Evolutionary conservation across 116 monocot species (phyloP), one percentile per base, ranked within the genome.

Genomic region (Iris pallida): DNA sequence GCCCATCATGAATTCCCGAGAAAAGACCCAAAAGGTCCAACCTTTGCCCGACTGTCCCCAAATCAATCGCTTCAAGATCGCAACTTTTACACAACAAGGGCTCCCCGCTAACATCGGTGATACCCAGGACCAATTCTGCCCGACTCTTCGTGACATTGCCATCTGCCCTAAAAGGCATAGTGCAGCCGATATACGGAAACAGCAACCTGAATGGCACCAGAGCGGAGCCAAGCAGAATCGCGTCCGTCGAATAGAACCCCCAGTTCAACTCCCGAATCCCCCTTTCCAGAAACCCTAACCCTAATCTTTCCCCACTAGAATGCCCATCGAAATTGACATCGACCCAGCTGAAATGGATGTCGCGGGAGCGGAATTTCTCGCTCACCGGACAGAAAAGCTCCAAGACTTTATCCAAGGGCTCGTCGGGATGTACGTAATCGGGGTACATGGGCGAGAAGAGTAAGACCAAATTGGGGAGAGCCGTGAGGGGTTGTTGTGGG

Each of bases 71-170:
- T 57, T 92, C 90, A 54, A 97, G 74, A 13, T 86, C 79, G 42
- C 90, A 90, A 44, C 78, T 78, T 77, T 85, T 97, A 77, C 89
- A 90, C 67, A 87, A 81, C 47, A 97, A 75, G 10, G 89, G 85
- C 59, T 78, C 76, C 13, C 88, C 92, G 45, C 56, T 68, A 13
- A 71, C 85, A 83, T 97, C 97, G 4, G 69, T 56, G n/a, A 97
- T 85, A 65, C 77, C 76, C 41, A 92, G 66, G 42, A 80, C 45
- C 55, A 97, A 71, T 49, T 87, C 92, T 0, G 55, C 73, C 8
- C 61, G 51, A 11, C 70, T 40, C 7, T 49, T 76, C 64, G 59
- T 46, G 6, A 42, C 20, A 57, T 16, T 16, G 8, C 41, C 45
- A 20, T 16, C 73, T 15, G 41, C 11, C 49, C n/a, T 44, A 55